Percentiles rank a stretch among this genome's conserved stretches.
Conservation (phyloP, 2,329 filamentous ascomycete species). For the Kalmusia sp. region DNA sequence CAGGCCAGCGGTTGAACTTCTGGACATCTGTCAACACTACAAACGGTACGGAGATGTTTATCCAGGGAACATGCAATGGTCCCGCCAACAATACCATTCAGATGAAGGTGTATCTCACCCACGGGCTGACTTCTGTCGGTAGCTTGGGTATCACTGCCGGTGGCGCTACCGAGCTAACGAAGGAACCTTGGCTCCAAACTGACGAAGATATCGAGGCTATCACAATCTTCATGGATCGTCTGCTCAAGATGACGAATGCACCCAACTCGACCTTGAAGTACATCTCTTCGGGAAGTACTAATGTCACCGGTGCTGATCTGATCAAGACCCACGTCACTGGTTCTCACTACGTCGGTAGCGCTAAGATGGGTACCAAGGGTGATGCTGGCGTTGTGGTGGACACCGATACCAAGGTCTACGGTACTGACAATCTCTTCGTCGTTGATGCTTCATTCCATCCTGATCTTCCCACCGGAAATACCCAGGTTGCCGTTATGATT, state of each 20-base stretch:
- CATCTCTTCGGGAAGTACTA: constrained; percentile 47
- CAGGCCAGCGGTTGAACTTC: constrained; percentile 57
- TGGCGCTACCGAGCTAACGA: constrained; percentile 52
- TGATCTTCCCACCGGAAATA: constrained; percentile 73
- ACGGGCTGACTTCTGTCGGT: constrained; percentile 67
- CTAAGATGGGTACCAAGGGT: constrained; percentile 58
- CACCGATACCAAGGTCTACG: constrained; percentile 56
- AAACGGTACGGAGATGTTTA: constrained; percentile 47
- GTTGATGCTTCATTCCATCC: constrained; percentile 64
- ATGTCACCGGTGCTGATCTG: constrained; percentile 48
- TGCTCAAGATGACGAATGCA: constrained; percentile 45
- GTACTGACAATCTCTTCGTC: constrained; percentile 52
- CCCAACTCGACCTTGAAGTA: constrained; percentile 38
- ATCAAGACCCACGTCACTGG: constrained; percentile 40
- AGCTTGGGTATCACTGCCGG: constrained; percentile 54
- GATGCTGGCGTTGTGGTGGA: constrained; percentile 55
- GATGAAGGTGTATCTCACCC: constrained; percentile 64
- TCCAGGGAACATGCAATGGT: constrained; percentile 57
- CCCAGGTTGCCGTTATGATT: constrained; percentile 69
- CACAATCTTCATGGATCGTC: constrained; percentile 56
- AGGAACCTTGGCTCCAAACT: constrained; percentile 61
- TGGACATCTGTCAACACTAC: constrained; percentile 55
- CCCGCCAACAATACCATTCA: constrained; percentile 42
- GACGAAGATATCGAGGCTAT: constrained; percentile 48
- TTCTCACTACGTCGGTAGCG: constrained; percentile 58